A percentile compares a stretch with the other conserved stretches of the same genome.
phyloP scores from a whole-genome alignment of 1,284 basidiomycete species.

The Ceratobasidium sp. region DNA sequence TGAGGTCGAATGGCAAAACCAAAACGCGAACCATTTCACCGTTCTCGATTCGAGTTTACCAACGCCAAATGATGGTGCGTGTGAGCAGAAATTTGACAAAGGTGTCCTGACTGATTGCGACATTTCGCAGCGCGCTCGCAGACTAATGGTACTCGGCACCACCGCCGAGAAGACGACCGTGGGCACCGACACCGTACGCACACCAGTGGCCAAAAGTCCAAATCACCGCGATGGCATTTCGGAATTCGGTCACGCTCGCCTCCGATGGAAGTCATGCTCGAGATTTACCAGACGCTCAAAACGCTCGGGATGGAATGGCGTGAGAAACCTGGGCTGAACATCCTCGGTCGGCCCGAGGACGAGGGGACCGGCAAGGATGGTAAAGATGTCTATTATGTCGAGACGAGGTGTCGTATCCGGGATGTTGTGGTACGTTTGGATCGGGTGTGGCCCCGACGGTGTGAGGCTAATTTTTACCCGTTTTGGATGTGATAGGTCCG shows the following conservation, averaged over 20 bases:
- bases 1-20: slow-evolving; percentile 57
- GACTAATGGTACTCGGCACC: slow-evolving; percentile 20
- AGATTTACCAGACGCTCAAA: slow-evolving; percentile 95
- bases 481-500: slow-evolving; percentile 70
- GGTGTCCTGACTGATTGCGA: slow-evolving; percentile 63
- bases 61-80: slow-evolving; percentile 71
- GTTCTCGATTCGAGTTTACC: slow-evolving; percentile 88
- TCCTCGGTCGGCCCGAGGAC: slow-evolving; percentile 56
- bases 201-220: slow-evolving; percentile 52
- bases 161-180: slow-evolving; percentile 53
- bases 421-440: slow-evolving; percentile 83
- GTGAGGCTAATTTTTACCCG: slow-evolving; percentile 21
- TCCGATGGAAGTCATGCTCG: slow-evolving; percentile 99
- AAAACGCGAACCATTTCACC: slow-evolving; percentile 70
- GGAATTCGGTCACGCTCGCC: slow-evolving; percentile 95
- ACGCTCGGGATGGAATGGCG: slow-evolving; percentile 98
- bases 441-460: slow-evolving; percentile 27
- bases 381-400: slow-evolving; percentile 89
- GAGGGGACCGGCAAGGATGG: slow-evolving; percentile 65
- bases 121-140: slow-evolving; percentile 71
- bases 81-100: slow-evolving; percentile 52
- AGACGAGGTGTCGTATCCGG: slow-evolving; percentile 90
- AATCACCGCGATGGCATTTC: slow-evolving; percentile 93
- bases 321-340: slow-evolving; percentile 69
- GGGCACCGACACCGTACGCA: slow-evolving; percentile 44